Conservation (phyloP, 1,139 yeast species). For the Suhomyces taliae region DNA sequence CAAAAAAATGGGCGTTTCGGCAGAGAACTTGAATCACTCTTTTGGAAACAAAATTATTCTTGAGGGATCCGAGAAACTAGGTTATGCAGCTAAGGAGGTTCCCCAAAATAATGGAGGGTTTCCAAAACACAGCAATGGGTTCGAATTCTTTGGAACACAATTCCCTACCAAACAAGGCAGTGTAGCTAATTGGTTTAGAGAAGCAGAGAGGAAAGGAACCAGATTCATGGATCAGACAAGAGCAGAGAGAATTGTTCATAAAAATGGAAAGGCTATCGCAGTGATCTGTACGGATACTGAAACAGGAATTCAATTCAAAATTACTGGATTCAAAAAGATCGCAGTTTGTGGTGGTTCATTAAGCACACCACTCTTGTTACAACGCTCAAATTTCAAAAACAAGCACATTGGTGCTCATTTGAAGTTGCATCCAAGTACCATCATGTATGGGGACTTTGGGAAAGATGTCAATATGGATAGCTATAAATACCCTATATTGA, state of each 20-base stretch:
- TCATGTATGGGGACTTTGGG: slow-evolving; percentile 46
- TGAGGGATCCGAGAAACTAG: slow-evolving; percentile 48
- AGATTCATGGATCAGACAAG: slow-evolving; percentile 49
- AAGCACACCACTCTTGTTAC: slow-evolving; percentile 53
- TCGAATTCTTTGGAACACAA: slow-evolving; percentile 52
- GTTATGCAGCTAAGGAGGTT: slow-evolving; percentile 42
- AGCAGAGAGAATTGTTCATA: slow-evolving; percentile 42
- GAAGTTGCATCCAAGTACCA: slow-evolving; percentile 53
- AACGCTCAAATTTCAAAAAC: slow-evolving; percentile 54
- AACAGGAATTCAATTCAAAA: slow-evolving; percentile 32
- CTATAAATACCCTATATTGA: slow-evolving; percentile 48
- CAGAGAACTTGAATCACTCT: slow-evolving; percentile 46
- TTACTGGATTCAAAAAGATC: slow-evolving; percentile 48
- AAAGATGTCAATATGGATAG: slow-evolving; percentile 36
- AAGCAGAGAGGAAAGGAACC: slow-evolving; percentile 48
- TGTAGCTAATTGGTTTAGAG: slow-evolving; percentile 53
- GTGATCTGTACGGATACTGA: slow-evolving; percentile 35
- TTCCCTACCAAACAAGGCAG: slow-evolving; percentile 57
- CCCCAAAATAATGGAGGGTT: slow-evolving; percentile 54
- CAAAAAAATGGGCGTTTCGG: slow-evolving; percentile 51
- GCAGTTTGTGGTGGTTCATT: slow-evolving; percentile 53
- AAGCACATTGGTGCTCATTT: slow-evolving; percentile 54
- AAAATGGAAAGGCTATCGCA: slow-evolving; percentile 46
- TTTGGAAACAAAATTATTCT: slow-evolving; percentile 45
- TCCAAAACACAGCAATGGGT: slow-evolving; percentile 47